phyloP scores from a whole-genome alignment of 2,329 filamentous ascomycete species.

The Neopestalotiopsis clavispora region DNA sequence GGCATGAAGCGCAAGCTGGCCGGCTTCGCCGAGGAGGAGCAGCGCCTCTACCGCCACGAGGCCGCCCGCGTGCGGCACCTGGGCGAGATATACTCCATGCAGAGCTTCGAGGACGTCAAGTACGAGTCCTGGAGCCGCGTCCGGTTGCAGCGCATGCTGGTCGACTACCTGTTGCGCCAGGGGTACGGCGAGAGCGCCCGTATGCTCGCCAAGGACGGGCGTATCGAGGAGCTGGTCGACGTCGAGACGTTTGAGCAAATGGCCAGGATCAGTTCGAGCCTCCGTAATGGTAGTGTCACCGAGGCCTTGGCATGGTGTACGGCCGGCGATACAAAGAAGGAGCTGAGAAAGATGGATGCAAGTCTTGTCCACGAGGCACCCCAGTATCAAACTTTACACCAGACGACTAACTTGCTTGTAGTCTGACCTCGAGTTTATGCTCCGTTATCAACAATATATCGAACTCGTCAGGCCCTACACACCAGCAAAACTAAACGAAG shows the following conservation, averaged over 20 bases:
- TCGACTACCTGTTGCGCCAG: constrained; percentile 89
- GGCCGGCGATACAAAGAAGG: constrained; percentile 80
- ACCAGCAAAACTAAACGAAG: constrained; percentile 70
- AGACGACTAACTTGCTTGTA: constrained; percentile 37
- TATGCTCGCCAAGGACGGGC: constrained; percentile 74
- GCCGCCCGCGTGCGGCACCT: constrained; percentile 81
- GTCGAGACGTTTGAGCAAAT: constrained; percentile 86
- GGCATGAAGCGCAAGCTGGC: constrained; percentile 88
- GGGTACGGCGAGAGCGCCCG: constrained; percentile 81
- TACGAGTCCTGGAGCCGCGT: constrained; percentile 90
- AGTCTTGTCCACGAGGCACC: constrained; percentile 30
- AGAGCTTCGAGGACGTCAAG: constrained; percentile 85
- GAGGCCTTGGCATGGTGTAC: constrained; percentile 89
- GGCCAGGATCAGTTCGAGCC: constrained; percentile 74
- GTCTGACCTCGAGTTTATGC: constrained; percentile 89
- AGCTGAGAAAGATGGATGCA: constrained; percentile 85
- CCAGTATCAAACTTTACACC: neutral
- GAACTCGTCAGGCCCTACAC: constrained; percentile 71
- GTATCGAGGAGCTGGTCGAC: constrained; percentile 83
- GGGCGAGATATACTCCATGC: constrained; percentile 78
- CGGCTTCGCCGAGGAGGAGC: constrained; percentile 78
- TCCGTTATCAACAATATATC: constrained; percentile 93
- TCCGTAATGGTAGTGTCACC: constrained; percentile 72
- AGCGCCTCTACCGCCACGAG: constrained; percentile 74
- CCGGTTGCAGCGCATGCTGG: constrained; percentile 80